A percentile compares a stretch with the other conserved stretches of the same genome.
Evolutionary conservation across 306 rosid genomes (phyloP).

Genomic region (Corylus heterophylla): DNA sequence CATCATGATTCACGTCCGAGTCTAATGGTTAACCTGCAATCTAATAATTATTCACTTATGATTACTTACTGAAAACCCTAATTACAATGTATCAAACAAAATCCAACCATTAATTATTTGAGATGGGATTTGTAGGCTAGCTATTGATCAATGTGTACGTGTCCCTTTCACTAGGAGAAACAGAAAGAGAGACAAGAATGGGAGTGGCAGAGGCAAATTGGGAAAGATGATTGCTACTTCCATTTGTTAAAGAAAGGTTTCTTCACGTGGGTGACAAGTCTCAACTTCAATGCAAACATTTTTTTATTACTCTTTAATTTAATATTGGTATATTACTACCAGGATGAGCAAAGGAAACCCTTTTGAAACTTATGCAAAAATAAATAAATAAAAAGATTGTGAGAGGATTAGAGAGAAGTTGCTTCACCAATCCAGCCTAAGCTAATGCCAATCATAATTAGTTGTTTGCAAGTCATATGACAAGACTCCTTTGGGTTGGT

Average conservation of each 20-base stretch:
- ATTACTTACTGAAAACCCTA: neutral
- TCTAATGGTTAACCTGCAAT: too few relatives aligned
- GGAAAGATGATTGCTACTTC: conserved; percentile 10
- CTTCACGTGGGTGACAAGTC: conserved; percentile 21
- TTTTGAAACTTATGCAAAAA: neutral
- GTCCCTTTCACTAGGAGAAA: neutral
- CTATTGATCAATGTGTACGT: too few relatives aligned
- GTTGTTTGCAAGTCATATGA: too few relatives aligned
- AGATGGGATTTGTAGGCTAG: too few relatives aligned
- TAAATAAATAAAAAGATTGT: too few relatives aligned
- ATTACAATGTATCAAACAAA: too few relatives aligned
- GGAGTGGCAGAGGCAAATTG: conserved; percentile 3
- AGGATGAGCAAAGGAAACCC: neutral
- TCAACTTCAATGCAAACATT: neutral
- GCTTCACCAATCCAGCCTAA: too few relatives aligned
- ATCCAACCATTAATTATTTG: too few relatives aligned
- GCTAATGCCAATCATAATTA: too few relatives aligned
- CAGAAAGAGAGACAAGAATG: neutral
- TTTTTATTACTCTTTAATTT: neutral
- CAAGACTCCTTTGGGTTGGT: too few relatives aligned
- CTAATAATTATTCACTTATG: neutral
- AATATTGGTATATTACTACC: neutral
- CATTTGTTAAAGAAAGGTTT: conserved; percentile 5
- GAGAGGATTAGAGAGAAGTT: too few relatives aligned
- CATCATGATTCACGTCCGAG: too few relatives aligned